Evolutionary conservation across 352 stramenopile genomes (phyloP).

Genomic region (Saprolegnia parasitica): DNA sequence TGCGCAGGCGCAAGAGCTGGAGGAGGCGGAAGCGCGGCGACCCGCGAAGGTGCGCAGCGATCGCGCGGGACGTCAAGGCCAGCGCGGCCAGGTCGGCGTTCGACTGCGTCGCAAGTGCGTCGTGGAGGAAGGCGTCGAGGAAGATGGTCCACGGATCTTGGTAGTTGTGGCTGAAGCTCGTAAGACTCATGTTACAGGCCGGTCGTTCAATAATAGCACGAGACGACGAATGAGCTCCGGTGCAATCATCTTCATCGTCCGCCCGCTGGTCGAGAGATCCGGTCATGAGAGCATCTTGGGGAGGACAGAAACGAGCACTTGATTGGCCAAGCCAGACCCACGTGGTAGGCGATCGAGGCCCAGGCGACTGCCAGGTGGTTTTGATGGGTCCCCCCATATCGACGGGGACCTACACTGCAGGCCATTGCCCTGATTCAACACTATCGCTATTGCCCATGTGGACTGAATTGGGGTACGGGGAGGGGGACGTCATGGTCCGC

Average conservation of each 20-base stretch:
- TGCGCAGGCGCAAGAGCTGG: background rate
- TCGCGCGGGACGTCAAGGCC: background rate
- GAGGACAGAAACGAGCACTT: background rate
- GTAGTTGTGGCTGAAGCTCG: background rate
- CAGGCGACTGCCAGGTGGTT: no score
- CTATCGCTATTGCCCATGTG: no score
- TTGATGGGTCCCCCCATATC: no score
- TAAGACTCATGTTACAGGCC: no score
- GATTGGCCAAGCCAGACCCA: background rate
- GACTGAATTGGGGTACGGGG: no score
- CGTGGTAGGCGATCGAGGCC: no score
- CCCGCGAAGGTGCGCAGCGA: background rate
- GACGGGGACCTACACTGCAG: no score
- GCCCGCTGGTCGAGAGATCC: background rate
- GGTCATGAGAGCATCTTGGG: background rate
- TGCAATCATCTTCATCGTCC: constrained; percentile 1
- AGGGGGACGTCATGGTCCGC: no score
- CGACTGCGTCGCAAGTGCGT: background rate
- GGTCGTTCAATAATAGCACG: no score
- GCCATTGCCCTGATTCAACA: no score
- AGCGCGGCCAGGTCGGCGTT: background rate
- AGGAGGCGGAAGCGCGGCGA: background rate
- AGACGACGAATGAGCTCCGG: background rate
- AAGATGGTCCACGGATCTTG: constrained; percentile 15
- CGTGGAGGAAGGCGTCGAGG: background rate